Percentiles rank a stretch among this genome's conserved stretches.
Conservation (phyloP, 1,139 yeast species). For the Zygoascus sp. region DNA sequence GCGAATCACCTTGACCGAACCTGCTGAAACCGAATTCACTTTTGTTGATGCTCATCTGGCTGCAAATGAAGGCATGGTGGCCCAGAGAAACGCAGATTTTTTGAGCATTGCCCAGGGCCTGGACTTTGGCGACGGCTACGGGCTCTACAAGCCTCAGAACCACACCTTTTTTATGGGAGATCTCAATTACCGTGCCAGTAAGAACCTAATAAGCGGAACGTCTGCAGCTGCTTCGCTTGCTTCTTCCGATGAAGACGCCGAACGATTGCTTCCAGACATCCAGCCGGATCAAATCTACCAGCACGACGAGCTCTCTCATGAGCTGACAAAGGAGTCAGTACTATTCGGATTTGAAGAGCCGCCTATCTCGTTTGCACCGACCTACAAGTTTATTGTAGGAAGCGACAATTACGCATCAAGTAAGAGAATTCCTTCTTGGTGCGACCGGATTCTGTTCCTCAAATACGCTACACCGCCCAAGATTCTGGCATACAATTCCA, state of each 20-base stretch:
- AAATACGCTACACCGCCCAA: slow-evolving; percentile 33
- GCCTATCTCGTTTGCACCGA: slow-evolving; percentile 59
- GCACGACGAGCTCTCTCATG: slow-evolving; percentile 57
- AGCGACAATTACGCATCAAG: slow-evolving; percentile 41
- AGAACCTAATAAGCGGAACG: slow-evolving; percentile 11
- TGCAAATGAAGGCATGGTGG: slow-evolving; percentile 68
- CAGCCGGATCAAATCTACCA: slow-evolving; percentile 13
- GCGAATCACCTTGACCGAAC: slow-evolving; percentile 38
- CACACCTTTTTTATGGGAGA: slow-evolving; percentile 81
- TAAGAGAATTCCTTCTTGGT: slow-evolving; percentile 80
- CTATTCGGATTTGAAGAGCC: slow-evolving; percentile 65
- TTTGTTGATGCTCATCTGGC: slow-evolving; percentile 67
- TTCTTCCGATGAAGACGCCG: slow-evolving; percentile 11
- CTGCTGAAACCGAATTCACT: slow-evolving; percentile 42
- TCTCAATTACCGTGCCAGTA: slow-evolving; percentile 63
- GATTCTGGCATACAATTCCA: slow-evolving; percentile 41
- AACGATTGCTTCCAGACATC: slow-evolving; percentile 16
- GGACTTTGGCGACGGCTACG: slow-evolving; percentile 57
- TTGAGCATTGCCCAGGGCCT: slow-evolving; percentile 48
- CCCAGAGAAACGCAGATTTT: slow-evolving; percentile 51
- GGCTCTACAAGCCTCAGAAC: slow-evolving; percentile 48
- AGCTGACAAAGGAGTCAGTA: slow-evolving; percentile 43
- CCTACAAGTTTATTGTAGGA: slow-evolving; percentile 60
- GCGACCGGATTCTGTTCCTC: slow-evolving; percentile 71
- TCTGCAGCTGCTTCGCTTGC: too few relatives aligned